Percentiles rank a stretch among this genome's conserved stretches.
Evolutionary conservation across 331 rosid genomes (phyloP).

Genomic region (Cydonia oblonga): DNA sequence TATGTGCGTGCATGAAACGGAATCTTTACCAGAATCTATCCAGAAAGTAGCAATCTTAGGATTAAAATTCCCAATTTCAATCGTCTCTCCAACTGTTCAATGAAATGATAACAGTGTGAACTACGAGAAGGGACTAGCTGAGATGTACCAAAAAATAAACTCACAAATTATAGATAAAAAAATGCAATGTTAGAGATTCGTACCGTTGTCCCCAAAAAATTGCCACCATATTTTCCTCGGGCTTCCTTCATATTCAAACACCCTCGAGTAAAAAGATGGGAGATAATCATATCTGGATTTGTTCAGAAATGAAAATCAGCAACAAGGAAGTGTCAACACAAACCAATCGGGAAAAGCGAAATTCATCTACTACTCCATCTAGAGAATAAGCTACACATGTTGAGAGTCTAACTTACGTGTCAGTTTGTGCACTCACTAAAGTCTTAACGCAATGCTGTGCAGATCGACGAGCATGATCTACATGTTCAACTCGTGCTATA

Average conservation of each 20-base stretch:
- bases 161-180: not conserved
- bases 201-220: constrained; percentile 85
- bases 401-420: constrained; percentile 29
- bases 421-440: constrained; percentile 65
- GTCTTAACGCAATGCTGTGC: constrained; percentile 78
- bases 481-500: constrained; percentile 72
- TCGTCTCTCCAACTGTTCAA: constrained; percentile 76
- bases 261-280: constrained; percentile 88
- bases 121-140: not conserved
- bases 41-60: constrained; percentile 92
- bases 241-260: constrained; percentile 89
- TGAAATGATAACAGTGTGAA: constrained; percentile 7
- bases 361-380: not conserved
- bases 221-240: constrained; percentile 94
- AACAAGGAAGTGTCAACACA: constrained; percentile 6
- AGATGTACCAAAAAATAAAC: not conserved
- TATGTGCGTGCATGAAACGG: not conserved
- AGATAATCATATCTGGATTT: constrained; percentile 76
- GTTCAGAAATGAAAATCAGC: not conserved
- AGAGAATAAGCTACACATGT: constrained; percentile 1
- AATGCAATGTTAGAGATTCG: not conserved
- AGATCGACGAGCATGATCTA: constrained; percentile 96
- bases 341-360: not conserved
- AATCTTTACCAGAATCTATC: constrained; percentile 69
- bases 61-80: constrained; percentile 87